phyloP scores from a whole-genome alignment of 805 yeast genomes.

The Lipomyces oligophaga region DNA sequence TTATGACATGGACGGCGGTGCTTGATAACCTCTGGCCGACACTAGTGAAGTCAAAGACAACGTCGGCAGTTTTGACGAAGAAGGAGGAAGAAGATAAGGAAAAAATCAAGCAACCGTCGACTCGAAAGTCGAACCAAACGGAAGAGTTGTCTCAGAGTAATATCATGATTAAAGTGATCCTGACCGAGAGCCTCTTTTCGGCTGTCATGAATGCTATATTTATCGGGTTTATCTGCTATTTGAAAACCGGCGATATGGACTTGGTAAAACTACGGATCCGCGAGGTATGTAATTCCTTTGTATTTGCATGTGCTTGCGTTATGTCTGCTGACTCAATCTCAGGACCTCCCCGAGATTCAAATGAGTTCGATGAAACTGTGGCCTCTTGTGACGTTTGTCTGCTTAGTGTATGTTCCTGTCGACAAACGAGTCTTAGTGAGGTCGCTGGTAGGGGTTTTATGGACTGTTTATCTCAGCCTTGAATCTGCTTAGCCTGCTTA shows the following conservation, averaged over 20 bases:
- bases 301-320: too few species aligned
- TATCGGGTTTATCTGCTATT: constrained; percentile 5
- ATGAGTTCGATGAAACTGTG: constrained; percentile 14
- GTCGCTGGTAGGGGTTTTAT: constrained; percentile 15
- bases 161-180: constrained; percentile 9
- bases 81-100: background rate
- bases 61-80: background rate
- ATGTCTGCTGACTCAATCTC: too few species aligned
- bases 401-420: constrained; percentile 8
- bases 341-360: constrained; percentile 16
- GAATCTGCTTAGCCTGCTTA: background rate
- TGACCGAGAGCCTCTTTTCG: constrained; percentile 13
- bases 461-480: constrained; percentile 16
- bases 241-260: constrained; percentile 5
- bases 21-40: constrained; percentile 10
- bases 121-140: too few species aligned
- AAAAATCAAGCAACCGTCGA: background rate
- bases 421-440: constrained; percentile 9
- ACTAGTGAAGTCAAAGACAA: background rate
- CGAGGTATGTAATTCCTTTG: background rate
- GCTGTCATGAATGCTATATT: constrained; percentile 16
- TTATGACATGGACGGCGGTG: constrained; percentile 9
- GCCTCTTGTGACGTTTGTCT: constrained; percentile 14
- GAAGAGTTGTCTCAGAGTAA: constrained; percentile 6
- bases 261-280: constrained; percentile 3